phyloP scores from a whole-genome alignment of 164 flowering plant species.

The Stephania yunnanensis region DNA sequence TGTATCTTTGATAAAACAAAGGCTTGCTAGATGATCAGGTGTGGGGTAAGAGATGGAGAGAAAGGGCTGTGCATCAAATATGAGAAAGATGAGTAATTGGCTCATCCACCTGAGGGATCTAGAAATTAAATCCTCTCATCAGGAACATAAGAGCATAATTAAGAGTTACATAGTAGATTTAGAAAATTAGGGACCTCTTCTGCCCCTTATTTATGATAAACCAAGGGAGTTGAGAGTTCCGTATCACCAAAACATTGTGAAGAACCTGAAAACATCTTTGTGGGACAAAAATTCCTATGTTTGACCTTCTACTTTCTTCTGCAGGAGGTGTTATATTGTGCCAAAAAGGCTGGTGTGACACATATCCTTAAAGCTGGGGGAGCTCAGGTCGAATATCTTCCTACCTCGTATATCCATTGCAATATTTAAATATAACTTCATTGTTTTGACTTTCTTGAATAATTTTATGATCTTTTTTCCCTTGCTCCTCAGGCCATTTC shows the following conservation, averaged over 20 bases:
- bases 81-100: too few species aligned
- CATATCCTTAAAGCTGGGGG: conserved; percentile 99
- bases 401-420: background rate
- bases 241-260: background rate
- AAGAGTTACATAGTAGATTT: too few species aligned
- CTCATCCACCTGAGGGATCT: too few species aligned
- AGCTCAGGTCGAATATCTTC: conserved; percentile 67
- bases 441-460: background rate
- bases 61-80: too few species aligned
- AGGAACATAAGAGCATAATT: too few species aligned
- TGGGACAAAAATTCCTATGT: background rate
- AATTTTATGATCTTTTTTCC: conserved; percentile 1
- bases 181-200: too few species aligned
- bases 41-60: too few species aligned
- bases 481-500: conserved; percentile 63
- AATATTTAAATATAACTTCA: background rate
- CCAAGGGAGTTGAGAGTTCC: too few species aligned
- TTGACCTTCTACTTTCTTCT: background rate
- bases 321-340: conserved; percentile 96
- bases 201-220: too few species aligned
- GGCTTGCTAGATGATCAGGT: too few species aligned
- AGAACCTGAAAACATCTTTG: background rate
- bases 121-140: too few species aligned
- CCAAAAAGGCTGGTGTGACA: conserved; percentile 98
- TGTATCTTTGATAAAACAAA: too few species aligned